Evolutionary conservation across 371 early-diverging fungal genomes (phyloP), one percentile per base, ranked within the genome.

Genomic region (Rhizopus stolonifer): DNA sequence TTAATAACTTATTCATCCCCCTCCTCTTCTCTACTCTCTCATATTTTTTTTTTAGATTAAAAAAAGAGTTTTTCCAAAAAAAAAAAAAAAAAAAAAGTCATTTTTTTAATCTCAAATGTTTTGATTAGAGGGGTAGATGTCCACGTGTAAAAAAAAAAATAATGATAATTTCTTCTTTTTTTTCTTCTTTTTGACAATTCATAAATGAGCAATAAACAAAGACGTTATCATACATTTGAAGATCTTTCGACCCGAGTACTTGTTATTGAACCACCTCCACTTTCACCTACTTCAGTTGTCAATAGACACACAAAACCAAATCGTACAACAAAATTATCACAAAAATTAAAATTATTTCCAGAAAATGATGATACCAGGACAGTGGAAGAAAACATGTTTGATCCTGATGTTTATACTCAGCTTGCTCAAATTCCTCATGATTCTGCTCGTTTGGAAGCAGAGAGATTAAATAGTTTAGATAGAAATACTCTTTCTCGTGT

Each of bases 331-430:
- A 93, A 92, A 61, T 86, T 84, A 25, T 85, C 89, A 17, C 93
- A 93, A 63, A 96, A 96, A 72, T 77, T 94, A 13, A 86, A 89
- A 21, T 69, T 96, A 22, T 87, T 96, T 50, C 94, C 96, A 4
- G 91, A 90, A 48, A 90, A 89, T 42, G 82, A 76, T 21, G 85
- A 84, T 17, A 56, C 59, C 67, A 65, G 59, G 3, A 33, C 64
- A 13, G 50, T 50, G 1, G 52, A 61, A n/a, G 53, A 48, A 7
- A 57, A 53, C 39, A 14, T 46, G 10, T 50, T 50, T 23, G 56
- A 62, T 51, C 58, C 59, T 17, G 63, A 64, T 46, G 72, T 71
- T 2, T 71, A 71, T 46, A 67, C 61, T 8, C 72, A 71, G 42
- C 55, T 71, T 25, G 62, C 72, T 0, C 62, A 67, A 38, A 64